These are phyloP conservation scores for Carex cristatella DNA, from an alignment of 176 grass and related monocot species.

Conservation along the genomic window DNA sequence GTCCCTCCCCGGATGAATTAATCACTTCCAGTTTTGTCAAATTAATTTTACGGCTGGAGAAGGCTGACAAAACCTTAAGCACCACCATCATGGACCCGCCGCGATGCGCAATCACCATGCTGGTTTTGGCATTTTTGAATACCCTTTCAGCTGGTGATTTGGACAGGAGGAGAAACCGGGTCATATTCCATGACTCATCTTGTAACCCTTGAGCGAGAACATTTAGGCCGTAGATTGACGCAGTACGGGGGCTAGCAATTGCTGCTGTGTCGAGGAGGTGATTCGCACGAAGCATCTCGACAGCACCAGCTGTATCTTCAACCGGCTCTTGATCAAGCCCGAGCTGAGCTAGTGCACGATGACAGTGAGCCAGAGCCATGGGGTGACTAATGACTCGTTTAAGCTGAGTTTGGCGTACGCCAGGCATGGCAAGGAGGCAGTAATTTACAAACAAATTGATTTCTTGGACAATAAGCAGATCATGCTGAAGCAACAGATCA, in stretches of 20 bases:
- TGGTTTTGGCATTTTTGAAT: conserved; percentile 45
- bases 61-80: conserved; percentile 89
- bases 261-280: conserved; percentile 74
- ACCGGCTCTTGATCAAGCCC: conserved; percentile 64
- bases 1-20: conserved; percentile 31
- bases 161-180: conserved; percentile 75
- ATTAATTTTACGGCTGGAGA: conserved; percentile 69
- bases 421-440: conserved; percentile 92
- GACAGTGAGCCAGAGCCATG: conserved; percentile 87
- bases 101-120: conserved; percentile 77
- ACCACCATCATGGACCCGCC: conserved; percentile 78
- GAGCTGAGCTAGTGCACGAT: conserved; percentile 66
- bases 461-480: conserved; percentile 62
- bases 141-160: conserved; percentile 13
- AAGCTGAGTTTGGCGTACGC: conserved; percentile 58
- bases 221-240: conserved; percentile 68
- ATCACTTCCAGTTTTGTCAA: conserved; percentile 87
- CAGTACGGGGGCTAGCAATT: conserved; percentile 72
- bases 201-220: conserved; percentile 77
- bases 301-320: conserved; percentile 87
- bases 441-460: conserved; percentile 93
- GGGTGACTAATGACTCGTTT: conserved; percentile 91
- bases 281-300: conserved; percentile 75
- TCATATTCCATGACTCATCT: conserved; percentile 96
- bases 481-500: conserved; percentile 72